A percentile compares a stretch with the other conserved stretches of the same genome.
Evolutionary conservation across 1,139 yeast species (phyloP).

Genomic region (Pichia cactophila): DNA sequence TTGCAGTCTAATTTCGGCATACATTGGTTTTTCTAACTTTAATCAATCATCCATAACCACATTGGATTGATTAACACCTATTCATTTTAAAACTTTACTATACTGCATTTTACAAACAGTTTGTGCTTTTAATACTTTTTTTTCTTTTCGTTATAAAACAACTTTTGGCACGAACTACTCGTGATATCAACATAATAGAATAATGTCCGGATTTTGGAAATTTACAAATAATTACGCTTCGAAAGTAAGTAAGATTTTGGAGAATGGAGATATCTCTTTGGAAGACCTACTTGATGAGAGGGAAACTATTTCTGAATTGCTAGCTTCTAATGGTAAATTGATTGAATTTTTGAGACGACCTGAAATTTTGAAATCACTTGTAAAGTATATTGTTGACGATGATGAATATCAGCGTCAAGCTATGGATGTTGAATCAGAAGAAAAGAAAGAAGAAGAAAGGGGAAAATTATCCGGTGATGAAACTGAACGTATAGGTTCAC

Average conservation of each 20-base stretch:
- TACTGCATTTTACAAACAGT: background rate
- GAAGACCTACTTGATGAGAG: constrained; percentile 75
- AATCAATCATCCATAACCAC: background rate
- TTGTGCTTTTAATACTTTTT: background rate
- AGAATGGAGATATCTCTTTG: constrained; percentile 46
- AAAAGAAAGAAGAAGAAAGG: constrained; percentile 18
- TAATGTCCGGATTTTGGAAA: constrained; percentile 86
- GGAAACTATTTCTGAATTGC: constrained; percentile 75
- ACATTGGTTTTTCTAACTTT: background rate
- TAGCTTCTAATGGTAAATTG: constrained; percentile 74
- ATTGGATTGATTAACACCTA: background rate
- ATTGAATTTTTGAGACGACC: constrained; percentile 77
- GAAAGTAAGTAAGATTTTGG: constrained; percentile 65
- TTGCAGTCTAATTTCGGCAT: background rate
- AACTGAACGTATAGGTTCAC: background rate
- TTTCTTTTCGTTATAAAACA: background rate
- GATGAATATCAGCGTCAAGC: constrained; percentile 23
- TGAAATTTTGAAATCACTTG: constrained; percentile 55
- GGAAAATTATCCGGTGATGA: background rate
- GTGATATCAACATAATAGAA: background rate
- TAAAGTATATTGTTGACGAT: constrained; percentile 53
- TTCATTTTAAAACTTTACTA: background rate
- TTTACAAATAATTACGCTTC: constrained; percentile 80
- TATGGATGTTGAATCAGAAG: constrained; percentile 11
- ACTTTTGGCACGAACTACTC: background rate